These are phyloP conservation scores for Colletotrichum theobromicola DNA, from an alignment of 2,329 filamentous ascomycete genomes.

Conservation along the genomic window DNA sequence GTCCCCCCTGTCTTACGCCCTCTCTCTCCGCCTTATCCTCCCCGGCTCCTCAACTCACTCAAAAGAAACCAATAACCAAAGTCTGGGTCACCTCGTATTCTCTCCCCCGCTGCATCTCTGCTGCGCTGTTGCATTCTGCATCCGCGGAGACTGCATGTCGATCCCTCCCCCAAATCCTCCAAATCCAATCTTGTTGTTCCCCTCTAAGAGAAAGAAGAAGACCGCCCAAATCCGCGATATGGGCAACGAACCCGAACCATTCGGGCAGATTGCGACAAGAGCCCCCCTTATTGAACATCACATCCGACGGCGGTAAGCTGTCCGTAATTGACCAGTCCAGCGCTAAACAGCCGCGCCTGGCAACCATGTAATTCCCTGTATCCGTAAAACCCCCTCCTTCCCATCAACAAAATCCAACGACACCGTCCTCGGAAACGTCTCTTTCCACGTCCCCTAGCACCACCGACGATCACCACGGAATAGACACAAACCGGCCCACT, in stretches of 20 bases:
- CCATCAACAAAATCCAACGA: neutral
- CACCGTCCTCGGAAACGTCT: neutral
- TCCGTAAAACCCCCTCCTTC: neutral
- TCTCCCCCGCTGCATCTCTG: neutral
- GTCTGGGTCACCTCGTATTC: neutral
- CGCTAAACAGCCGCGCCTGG: neutral
- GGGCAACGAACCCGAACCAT: neutral
- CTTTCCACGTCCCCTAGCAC: neutral
- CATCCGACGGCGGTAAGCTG: neutral
- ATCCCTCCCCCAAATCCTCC: neutral
- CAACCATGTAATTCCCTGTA: neutral
- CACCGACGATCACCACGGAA: neutral
- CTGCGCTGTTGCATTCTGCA: neutral
- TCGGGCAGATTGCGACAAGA: neutral
- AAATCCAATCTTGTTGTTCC: neutral
- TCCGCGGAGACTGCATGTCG: neutral
- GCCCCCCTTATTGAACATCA: neutral
- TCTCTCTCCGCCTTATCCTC: neutral
- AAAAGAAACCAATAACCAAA: neutral
- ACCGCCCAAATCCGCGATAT: neutral
- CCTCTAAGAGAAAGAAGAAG: neutral
- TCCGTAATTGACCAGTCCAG: neutral
- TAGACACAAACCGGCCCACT: neutral
- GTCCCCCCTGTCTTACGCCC: neutral
- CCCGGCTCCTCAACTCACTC: neutral